These are phyloP conservation scores for Oryza meridionalis DNA, from an alignment of 176 grass and related monocot genomes.

Conservation along the genomic window DNA sequence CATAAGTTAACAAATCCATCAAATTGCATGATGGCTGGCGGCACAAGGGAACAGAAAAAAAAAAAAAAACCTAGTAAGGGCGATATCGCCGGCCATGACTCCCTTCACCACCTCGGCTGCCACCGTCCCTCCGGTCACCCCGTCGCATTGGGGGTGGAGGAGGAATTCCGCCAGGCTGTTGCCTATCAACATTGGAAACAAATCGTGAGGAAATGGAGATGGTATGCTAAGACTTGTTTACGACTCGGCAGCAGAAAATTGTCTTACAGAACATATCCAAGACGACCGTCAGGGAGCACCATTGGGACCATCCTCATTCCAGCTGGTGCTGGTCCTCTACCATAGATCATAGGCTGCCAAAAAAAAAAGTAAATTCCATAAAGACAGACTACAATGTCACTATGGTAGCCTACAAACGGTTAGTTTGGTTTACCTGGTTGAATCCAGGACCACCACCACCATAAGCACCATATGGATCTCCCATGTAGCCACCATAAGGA, in stretches of 20 bases:
- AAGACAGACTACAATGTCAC: neutral
- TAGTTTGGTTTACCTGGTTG: conserved; percentile 62
- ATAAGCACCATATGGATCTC: conserved; percentile 87
- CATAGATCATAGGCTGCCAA: conserved; percentile 93
- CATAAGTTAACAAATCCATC: neutral
- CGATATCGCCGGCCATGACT: conserved; percentile 60
- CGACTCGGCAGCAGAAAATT: neutral
- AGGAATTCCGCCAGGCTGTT: conserved; percentile 75
- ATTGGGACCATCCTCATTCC: conserved; percentile 99
- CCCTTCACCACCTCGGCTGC: conserved; percentile 53
- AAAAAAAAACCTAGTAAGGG: conserved; percentile 71
- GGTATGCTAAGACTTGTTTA: neutral
- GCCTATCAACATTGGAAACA: conserved; percentile 50
- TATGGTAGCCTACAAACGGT: neutral
- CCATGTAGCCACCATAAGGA: conserved; percentile 63
- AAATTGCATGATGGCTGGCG: neutral
- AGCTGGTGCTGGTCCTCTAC: conserved; percentile 84
- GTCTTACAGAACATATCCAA: conserved; percentile 93
- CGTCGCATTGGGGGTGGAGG: conserved; percentile 56
- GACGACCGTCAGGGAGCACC: conserved; percentile 95
- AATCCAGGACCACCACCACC: conserved; percentile 70
- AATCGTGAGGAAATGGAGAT: neutral
- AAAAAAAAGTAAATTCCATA: neutral
- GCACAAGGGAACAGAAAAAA: neutral
- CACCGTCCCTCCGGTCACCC: conserved; percentile 56